Conservation (phyloP, 768 basidiomycete species). For the Lyophyllum shimeji region DNA sequence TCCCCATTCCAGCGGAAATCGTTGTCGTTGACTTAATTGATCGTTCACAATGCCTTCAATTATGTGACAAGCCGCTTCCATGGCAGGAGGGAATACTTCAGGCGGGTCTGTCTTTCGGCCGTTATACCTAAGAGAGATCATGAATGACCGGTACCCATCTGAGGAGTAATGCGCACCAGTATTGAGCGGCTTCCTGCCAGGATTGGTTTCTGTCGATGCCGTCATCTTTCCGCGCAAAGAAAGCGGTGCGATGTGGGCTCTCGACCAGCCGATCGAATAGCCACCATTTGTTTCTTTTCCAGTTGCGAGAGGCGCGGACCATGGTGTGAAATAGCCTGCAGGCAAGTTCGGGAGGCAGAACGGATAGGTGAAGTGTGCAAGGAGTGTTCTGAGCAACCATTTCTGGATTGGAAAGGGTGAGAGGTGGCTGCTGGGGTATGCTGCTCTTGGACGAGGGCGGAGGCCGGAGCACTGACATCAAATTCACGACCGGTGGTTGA, state of each 20-base stretch:
- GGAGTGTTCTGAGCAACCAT: slow-evolving; percentile 71
- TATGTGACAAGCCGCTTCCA: slow-evolving; percentile 79
- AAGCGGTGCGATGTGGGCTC: slow-evolving; percentile 81
- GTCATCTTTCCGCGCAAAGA: slow-evolving; percentile 60
- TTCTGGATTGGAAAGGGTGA: slow-evolving; percentile 59
- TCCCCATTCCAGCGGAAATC: slow-evolving; percentile 70
- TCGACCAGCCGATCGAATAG: slow-evolving; percentile 80
- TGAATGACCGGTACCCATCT: not conserved
- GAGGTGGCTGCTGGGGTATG: slow-evolving; percentile 50
- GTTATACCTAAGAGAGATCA: slow-evolving; percentile 63
- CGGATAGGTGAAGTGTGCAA: slow-evolving; percentile 68
- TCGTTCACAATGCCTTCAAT: slow-evolving; percentile 71
- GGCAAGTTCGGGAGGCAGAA: slow-evolving; percentile 75
- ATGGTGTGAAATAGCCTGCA: slow-evolving; percentile 73
- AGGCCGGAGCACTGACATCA: slow-evolving; percentile 58
- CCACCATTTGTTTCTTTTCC: slow-evolving; percentile 84
- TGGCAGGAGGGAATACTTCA: slow-evolving; percentile 53
- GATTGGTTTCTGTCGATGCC: slow-evolving; percentile 42
- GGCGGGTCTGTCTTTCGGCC: slow-evolving; percentile 63
- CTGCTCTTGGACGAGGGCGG: slow-evolving; percentile 38
- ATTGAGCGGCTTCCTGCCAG: slow-evolving; percentile 75
- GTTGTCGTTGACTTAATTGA: slow-evolving; percentile 61
- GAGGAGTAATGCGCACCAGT: slow-evolving; percentile 49
- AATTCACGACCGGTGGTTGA: slow-evolving; percentile 37
- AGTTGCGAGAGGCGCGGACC: slow-evolving; percentile 57